Evolutionary conservation across 768 basidiomycete genomes (phyloP).

Genomic region (Naganishia vishniacii): DNA sequence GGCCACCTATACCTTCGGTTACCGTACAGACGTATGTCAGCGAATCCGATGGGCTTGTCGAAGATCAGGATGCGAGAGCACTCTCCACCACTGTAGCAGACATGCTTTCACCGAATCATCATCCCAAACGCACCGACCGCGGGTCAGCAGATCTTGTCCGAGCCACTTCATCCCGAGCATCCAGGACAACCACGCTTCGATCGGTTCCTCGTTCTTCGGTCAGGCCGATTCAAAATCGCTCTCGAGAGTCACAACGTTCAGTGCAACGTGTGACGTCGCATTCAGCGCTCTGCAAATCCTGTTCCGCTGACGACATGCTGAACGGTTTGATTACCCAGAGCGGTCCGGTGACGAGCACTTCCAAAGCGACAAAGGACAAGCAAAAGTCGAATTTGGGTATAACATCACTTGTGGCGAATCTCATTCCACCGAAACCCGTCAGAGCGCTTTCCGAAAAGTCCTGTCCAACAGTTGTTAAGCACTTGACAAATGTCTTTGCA

Average conservation of each 20-base stretch:
- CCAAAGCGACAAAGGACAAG: neutral
- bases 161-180: neutral
- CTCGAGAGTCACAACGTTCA: neutral
- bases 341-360: neutral
- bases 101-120: neutral
- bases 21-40: neutral
- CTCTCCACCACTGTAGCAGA: neutral
- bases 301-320: neutral
- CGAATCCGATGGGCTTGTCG: neutral
- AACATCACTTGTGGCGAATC: neutral
- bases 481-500: constrained; percentile 10
- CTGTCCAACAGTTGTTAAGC: constrained; percentile 6
- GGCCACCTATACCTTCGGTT: neutral
- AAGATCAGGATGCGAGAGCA: neutral
- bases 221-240: neutral
- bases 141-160: neutral
- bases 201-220: neutral
- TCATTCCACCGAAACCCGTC: neutral
- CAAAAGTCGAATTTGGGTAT: neutral
- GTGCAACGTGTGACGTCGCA: neutral
- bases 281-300: neutral
- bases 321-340: neutral
- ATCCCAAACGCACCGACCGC: neutral
- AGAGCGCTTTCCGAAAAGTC: constrained; percentile 11
- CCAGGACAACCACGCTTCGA: neutral